Percentiles rank a stretch among this genome's conserved stretches.
Evolutionary conservation across 2,329 filamentous ascomycete genomes (phyloP).

Genomic region (Geosmithia morbida): DNA sequence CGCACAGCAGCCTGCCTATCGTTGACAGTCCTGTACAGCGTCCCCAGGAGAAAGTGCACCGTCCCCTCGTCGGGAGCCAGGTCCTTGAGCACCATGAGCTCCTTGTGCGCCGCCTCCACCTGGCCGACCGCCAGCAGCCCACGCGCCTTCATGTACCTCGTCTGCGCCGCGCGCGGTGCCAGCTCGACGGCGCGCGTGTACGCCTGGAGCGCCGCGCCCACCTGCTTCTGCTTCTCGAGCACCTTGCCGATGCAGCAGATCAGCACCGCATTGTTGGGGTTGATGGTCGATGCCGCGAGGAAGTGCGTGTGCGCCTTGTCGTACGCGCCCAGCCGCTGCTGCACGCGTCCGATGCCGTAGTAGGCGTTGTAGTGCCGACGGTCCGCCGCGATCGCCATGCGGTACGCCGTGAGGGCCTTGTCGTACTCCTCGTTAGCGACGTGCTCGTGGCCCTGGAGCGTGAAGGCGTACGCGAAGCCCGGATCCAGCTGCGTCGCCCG

Average conservation of each 20-base stretch:
- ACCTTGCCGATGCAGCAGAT: slow-evolving; percentile 87
- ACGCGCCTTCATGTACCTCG: slow-evolving; percentile 85
- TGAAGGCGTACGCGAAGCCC: slow-evolving; percentile 89
- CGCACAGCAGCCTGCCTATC: slow-evolving; percentile 71
- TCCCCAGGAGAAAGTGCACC: slow-evolving; percentile 87
- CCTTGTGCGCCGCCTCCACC: slow-evolving; percentile 59
- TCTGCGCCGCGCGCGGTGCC: slow-evolving; percentile 66
- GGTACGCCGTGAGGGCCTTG: slow-evolving; percentile 78
- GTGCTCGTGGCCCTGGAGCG: slow-evolving; percentile 89
- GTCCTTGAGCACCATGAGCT: slow-evolving; percentile 80
- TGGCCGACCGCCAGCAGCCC: slow-evolving; percentile 64
- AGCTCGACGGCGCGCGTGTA: slow-evolving; percentile 74
- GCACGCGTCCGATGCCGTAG: slow-evolving; percentile 75
- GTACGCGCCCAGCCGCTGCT: slow-evolving; percentile 80
- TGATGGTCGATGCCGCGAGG: slow-evolving; percentile 74
- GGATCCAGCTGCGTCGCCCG: slow-evolving; percentile 83
- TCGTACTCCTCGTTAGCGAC: slow-evolving; percentile 95
- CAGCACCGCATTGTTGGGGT: slow-evolving; percentile 84
- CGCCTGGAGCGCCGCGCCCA: slow-evolving; percentile 61
- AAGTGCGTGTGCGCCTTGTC: slow-evolving; percentile 89
- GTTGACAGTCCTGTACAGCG: slow-evolving; percentile 60
- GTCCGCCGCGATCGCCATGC: slow-evolving; percentile 74
- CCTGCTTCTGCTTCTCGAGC: slow-evolving; percentile 77
- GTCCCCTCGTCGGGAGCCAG: slow-evolving; percentile 89
- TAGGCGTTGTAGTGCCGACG: slow-evolving; percentile 95